Base-by-base conservation (phyloP, 2,329 filamentous ascomycete species). In the Aulographum hederae region DNA sequence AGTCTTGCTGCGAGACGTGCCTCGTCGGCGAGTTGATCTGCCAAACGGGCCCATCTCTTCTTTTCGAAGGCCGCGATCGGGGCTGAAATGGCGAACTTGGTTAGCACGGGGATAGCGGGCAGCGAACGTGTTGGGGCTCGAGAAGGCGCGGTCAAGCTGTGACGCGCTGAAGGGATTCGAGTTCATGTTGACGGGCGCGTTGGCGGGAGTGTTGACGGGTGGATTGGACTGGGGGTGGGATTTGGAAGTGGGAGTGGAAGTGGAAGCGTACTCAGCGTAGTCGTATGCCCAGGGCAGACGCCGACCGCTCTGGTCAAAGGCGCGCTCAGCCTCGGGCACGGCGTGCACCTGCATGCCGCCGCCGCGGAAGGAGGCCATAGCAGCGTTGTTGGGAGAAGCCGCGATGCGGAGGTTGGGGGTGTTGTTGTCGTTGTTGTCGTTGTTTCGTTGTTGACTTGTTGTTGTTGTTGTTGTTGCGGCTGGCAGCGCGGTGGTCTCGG, bases 41-140 rank as follows among this genome's bases (percentile, higher is more conserved):
- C 70, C 70, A 47, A 75, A 75, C 2, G 70, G 67, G 2, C 70
- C 70, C 41, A 60, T 64, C 48, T 75, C 70, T 52, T 69, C 64
- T 43, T 61, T 61, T 35, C 63, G 58, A 32, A 60, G 57, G 39
- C 62, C 61, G 37, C 61, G 56, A 35, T 54, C 47, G 33, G 44
- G 41, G 35, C 50, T 38, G 30, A 28, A 17, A n/a, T 28, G 27
- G 8, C 27, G 8, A 8, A 28, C 10, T 10, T n/a, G 12, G 15
- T 28, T 16, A 17, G 10, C 8, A 14, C 8, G 15, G 27, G 27
- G 27, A 8, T 10, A 28, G 15, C 8, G 8, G 27, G 10, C 8
- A 28, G 16, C 12, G 8, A 16, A 13, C 16, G 11, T 8, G 15
- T 10, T 28, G 27, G 8, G 21, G 21, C 21, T 10, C 21, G 16